Evolutionary conservation across 2,329 filamentous ascomycete species (phyloP).

Genomic region (Diplodia corticola): DNA sequence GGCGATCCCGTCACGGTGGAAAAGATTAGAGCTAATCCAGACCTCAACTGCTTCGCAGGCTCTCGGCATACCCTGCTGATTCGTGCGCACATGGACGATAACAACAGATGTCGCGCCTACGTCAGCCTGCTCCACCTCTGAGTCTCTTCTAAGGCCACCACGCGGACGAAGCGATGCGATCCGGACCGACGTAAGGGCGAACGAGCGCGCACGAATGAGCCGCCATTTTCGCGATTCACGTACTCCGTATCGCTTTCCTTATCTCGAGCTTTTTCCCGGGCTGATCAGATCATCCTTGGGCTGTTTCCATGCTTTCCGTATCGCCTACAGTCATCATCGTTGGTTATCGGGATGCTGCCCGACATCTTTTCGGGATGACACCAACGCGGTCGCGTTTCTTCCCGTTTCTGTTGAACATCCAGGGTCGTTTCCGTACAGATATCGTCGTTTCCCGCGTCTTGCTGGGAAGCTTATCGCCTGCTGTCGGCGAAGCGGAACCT

Average conservation of each 20-base stretch:
- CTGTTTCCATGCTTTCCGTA: not conserved
- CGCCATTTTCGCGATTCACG: not conserved
- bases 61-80: not conserved
- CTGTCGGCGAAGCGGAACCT: not conserved
- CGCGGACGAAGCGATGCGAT: not conserved
- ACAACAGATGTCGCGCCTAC: not conserved
- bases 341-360: not conserved
- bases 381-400: not conserved
- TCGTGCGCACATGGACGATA: not conserved
- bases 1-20: slow-evolving; percentile 3
- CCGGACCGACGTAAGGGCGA: not conserved
- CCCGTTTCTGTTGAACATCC: not conserved
- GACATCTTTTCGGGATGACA: not conserved
- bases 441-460: slow-evolving; percentile 1
- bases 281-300: not conserved
- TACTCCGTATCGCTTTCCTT: not conserved
- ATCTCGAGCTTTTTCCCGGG: not conserved
- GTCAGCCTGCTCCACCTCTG: not conserved
- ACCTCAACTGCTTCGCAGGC: not conserved
- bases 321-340: not conserved
- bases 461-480: not conserved
- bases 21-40: slow-evolving; percentile 3
- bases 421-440: not conserved
- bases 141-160: not conserved
- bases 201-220: not conserved